These are phyloP conservation scores for Cladobotryum protrusum DNA, from an alignment of 2,329 filamentous ascomycete species.

Conservation along the genomic window DNA sequence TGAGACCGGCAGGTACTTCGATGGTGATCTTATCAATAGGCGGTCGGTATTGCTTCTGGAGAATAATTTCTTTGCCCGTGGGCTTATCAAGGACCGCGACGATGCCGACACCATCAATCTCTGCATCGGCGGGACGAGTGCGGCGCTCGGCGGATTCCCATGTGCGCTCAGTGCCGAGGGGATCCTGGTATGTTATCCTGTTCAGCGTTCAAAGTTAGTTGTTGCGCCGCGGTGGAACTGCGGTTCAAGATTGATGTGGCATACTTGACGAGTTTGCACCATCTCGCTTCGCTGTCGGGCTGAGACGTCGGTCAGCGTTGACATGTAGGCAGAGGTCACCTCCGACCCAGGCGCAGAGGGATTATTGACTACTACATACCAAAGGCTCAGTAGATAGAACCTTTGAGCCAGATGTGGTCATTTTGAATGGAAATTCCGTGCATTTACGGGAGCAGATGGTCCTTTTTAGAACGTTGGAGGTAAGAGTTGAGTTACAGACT, in stretches of 20 bases:
- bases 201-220: background rate
- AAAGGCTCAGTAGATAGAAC: background rate
- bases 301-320: background rate
- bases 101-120: conserved; percentile 69
- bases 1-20: conserved; percentile 58
- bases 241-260: background rate
- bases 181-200: conserved; percentile 60
- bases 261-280: conserved; percentile 42
- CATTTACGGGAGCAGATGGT: no score
- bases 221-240: background rate
- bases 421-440: background rate
- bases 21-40: conserved; percentile 54
- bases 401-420: background rate
- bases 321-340: background rate
- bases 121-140: conserved; percentile 54
- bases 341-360: background rate
- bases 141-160: conserved; percentile 71
- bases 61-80: conserved; percentile 48
- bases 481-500: no score
- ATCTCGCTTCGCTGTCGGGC: background rate
- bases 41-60: conserved; percentile 63
- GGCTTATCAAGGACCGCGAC: conserved; percentile 58
- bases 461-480: no score
- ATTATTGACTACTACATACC: background rate
- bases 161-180: conserved; percentile 49